These are phyloP conservation scores for Tolypocladium pustulatum DNA, from an alignment of 2,329 filamentous ascomycete genomes.

Conservation along the genomic window DNA sequence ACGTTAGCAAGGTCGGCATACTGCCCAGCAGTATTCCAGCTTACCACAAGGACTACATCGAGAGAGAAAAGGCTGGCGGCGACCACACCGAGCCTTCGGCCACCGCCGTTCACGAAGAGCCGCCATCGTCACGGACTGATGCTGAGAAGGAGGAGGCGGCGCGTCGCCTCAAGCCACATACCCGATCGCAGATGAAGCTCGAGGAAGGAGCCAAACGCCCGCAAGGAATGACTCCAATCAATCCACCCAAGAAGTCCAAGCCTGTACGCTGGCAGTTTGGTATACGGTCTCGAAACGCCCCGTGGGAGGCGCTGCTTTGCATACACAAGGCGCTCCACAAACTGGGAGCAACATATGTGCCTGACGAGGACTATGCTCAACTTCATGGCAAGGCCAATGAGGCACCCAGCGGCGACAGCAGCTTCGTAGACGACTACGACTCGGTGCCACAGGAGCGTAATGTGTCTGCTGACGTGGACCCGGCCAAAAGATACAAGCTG, in stretches of 20 bases:
- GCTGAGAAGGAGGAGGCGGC: constrained; percentile 76
- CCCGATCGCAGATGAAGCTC: constrained; percentile 57
- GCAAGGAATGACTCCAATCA: constrained; percentile 51
- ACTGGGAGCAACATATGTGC: constrained; percentile 81
- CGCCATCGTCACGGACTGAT: constrained; percentile 42
- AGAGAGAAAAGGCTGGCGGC: constrained; percentile 49
- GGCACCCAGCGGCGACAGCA: constrained; percentile 24
- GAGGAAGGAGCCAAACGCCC: constrained; percentile 53
- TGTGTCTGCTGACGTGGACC: constrained; percentile 34
- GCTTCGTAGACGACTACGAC: constrained; percentile 28
- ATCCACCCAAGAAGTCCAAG: constrained; percentile 59
- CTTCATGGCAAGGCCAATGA: constrained; percentile 31
- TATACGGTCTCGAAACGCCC: constrained; percentile 86
- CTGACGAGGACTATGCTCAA: constrained; percentile 48
- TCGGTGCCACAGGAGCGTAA: constrained; percentile 21
- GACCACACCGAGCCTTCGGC: constrained; percentile 31
- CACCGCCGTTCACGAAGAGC: constrained; percentile 36
- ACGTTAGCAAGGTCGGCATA: constrained; percentile 80
- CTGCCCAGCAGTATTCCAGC: constrained; percentile 83
- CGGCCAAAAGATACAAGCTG: constrained; percentile 61
- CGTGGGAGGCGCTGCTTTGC: constrained; percentile 86
- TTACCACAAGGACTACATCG: constrained; percentile 86
- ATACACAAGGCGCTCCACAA: constrained; percentile 88
- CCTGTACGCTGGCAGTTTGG: constrained; percentile 96
- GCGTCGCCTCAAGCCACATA: constrained; percentile 76